Base-by-base conservation (phyloP, 345 rosid genomes). In the Eucalyptus marginata region DNA sequence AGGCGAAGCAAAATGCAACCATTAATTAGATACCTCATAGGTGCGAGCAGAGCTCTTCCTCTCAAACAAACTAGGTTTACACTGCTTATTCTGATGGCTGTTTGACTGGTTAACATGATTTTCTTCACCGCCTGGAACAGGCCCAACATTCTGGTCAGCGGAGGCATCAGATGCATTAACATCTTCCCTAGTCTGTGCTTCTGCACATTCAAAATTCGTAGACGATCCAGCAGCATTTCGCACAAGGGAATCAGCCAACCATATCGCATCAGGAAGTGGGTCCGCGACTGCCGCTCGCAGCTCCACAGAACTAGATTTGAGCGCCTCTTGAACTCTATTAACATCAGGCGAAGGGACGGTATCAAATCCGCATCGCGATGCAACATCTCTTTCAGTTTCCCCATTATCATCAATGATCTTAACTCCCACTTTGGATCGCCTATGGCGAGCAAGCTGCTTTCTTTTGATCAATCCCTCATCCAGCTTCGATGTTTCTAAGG, bases 31-130 rank as follows among this genome's bases (percentile, higher is more conserved):
- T 76, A 96, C 95, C 96, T 95, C 95, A 50, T 88, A 91, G 17
- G 94, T 88, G 16, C 15, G 90, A 66, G 96, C 97, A 71, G 96
- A 92, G 86, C 86, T 76, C 83, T 96, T 92, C 83, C 93, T 86
- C 47, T 94, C 96, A 96, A 96, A 93, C 89, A 94, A 88, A 87
- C 95, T 90, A 36, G 86, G 91, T 51, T 89, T 95, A 24, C 84
- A 87, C 50, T 62, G 87, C 71, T 68, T 36, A 85, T 7, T 90
- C 86, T 51, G 94, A 88, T 87, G 86, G 43, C 80, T 62, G 76
- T 88, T 79, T 71, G 89, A 71, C 54, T 24, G 50, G 46, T 76
- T 46, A 50, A 22, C 27, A 40, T n/a, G 47, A 27, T 50, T 10
- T 47, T 29, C 64, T 49, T 14, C 88, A 81, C 66, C 8, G 24